A percentile compares a stretch with the other conserved stretches of the same genome.
Conservation (phyloP, 768 basidiomycete genomes). For the Podaxis rugospora region DNA sequence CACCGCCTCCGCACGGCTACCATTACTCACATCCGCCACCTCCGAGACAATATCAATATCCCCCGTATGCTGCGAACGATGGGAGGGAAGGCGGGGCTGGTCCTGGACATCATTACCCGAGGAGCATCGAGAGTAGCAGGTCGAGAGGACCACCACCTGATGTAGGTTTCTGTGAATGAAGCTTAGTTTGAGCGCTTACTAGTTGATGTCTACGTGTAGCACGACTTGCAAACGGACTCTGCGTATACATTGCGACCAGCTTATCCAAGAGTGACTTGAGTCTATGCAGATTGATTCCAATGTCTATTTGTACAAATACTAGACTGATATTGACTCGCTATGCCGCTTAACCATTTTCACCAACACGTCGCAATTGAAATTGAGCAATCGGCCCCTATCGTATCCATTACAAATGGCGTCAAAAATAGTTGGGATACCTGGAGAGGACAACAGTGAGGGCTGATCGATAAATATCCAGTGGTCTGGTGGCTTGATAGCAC, state of each 20-base stretch:
- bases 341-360: too few species aligned
- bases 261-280: not conserved
- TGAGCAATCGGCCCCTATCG: too few species aligned
- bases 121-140: not conserved
- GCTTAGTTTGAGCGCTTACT: not conserved
- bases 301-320: not conserved
- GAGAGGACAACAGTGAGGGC: too few species aligned
- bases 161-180: not conserved
- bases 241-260: not conserved
- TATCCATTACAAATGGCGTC: too few species aligned
- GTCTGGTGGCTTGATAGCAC: too few species aligned
- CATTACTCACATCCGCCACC: not conserved
- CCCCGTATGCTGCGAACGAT: not conserved
- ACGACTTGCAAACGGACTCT: not conserved
- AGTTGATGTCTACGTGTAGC: not conserved
- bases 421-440: too few species aligned
- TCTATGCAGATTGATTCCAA: not conserved
- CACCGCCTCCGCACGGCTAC: not conserved
- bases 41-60: conserved; percentile 4
- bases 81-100: not conserved
- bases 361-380: too few species aligned
- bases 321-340: not conserved
- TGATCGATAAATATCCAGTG: too few species aligned
- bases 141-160: not conserved
- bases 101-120: not conserved